Evolutionary conservation across 1,284 basidiomycete genomes (phyloP).

Genomic region (Trichosporon ovoides): DNA sequence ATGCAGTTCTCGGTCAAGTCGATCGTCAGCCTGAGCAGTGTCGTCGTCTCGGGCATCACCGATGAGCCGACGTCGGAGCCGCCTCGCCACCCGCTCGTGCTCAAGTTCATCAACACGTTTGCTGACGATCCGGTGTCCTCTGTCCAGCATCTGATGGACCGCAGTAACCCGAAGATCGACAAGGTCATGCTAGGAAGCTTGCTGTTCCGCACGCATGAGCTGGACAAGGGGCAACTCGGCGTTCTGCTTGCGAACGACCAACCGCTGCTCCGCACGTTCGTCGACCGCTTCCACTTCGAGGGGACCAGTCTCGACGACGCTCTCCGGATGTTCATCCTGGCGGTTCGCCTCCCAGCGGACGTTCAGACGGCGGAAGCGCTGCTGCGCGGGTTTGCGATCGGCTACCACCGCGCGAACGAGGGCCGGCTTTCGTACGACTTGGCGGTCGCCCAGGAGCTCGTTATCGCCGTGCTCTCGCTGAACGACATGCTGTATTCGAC

Average conservation of each 20-base stretch:
- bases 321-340: constrained; percentile 77
- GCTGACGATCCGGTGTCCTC: constrained; percentile 66
- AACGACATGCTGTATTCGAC: constrained; percentile 46
- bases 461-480: constrained; percentile 72
- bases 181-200: constrained; percentile 66
- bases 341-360: constrained; percentile 65
- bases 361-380: constrained; percentile 56
- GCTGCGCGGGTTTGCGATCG: constrained; percentile 65
- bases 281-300: constrained; percentile 78
- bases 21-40: constrained; percentile 68
- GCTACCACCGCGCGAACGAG: constrained; percentile 87
- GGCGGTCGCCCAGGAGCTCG: constrained; percentile 69
- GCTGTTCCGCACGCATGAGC: constrained; percentile 74
- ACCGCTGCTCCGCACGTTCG: constrained; percentile 69
- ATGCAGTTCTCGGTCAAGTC: constrained; percentile 82
- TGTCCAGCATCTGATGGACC: constrained; percentile 59
- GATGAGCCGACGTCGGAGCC: constrained; percentile 35
- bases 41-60: constrained; percentile 30
- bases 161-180: constrained; percentile 56
- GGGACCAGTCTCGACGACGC: constrained; percentile 82
- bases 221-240: constrained; percentile 78
- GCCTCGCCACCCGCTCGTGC: constrained; percentile 58
- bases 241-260: constrained; percentile 72
- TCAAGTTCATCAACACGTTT: constrained; percentile 69
- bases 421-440: constrained; percentile 69